These are phyloP conservation scores for Tuber aestivum DNA, from an alignment of 495 filamentous ascomycete genomes.

Conservation along the genomic window DNA sequence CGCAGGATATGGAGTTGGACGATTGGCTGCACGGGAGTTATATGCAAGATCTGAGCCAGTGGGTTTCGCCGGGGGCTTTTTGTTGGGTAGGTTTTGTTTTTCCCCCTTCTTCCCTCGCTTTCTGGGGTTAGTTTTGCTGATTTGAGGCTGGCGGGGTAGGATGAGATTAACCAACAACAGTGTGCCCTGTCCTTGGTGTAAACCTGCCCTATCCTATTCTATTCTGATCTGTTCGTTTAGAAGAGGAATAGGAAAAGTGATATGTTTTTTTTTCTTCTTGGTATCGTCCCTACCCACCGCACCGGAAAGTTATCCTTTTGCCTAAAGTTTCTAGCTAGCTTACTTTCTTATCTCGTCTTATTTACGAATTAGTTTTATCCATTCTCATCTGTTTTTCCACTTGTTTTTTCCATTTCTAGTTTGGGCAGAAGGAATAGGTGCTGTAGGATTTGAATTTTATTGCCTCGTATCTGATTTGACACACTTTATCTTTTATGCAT, in stretches of 20 bases:
- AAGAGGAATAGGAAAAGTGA: not conserved
- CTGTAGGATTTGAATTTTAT: not conserved
- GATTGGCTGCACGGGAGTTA: not conserved
- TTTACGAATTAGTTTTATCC: not conserved
- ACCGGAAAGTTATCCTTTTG: not conserved
- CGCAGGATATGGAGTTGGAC: conserved; percentile 3
- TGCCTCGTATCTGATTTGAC: not conserved
- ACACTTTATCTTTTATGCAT: not conserved
- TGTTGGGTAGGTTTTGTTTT: not conserved
- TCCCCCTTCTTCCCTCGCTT: not conserved
- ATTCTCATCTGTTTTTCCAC: not conserved
- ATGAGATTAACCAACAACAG: not conserved
- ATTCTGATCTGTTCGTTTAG: not conserved
- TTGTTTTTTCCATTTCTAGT: not conserved
- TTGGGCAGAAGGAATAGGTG: not conserved
- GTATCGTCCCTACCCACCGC: not conserved
- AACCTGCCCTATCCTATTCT: not conserved
- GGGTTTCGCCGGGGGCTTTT: conserved; percentile 1
- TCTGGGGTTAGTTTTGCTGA: not conserved
- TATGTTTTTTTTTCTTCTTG: not conserved
- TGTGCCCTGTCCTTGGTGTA: not conserved
- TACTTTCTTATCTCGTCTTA: not conserved
- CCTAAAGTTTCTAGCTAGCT: not conserved
- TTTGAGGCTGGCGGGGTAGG: not conserved
- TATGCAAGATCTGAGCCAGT: not conserved